Base-by-base conservation (phyloP, 2,329 filamentous ascomycete species). In the Xylaria digitata region DNA sequence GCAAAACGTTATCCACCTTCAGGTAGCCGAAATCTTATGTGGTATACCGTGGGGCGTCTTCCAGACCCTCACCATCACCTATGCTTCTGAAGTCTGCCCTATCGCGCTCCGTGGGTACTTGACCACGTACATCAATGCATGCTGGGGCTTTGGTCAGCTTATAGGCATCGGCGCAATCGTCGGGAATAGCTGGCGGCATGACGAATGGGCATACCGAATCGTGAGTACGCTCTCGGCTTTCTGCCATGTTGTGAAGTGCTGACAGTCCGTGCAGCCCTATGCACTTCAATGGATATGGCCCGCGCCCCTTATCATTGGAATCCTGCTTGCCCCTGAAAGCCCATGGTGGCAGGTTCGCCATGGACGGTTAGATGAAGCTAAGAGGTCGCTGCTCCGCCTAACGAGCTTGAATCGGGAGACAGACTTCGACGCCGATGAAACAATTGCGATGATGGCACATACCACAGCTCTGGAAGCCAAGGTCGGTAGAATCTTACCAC, bases 371-470 rank as follows among this genome's bases (percentile, higher is more conserved):
- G 86, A 88, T 8, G 88, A 92, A 17, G 91, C 91, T 34, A 92
- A 92, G 80, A 80, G 82, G 53, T 82, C 90, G 1, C 83, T 93
- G 21, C 81, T 90, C 55, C 87, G 90, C 3, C 81, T 93, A 21
- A 92, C 90, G 5, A 90, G 85, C 73, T 73, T 83, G 15, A 82
- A 88, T 69, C 82, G 83, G 61, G 89, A 93, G 67, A 90, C 88
- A 0, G 86, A 90, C 67, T 94, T 96, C 73, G 87, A 96, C 74
- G 87, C 91, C 11, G 91, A 96, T 69, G 92, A 96, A 80, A 96
- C 92, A 0, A 84, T 97, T 56, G 90, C 92, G 73, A 96, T 97
- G 92, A 97, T 97, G 92, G 88, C 93, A 1, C 92, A 96, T 76
- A 97, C 93, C 0, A 94, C 92, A 0, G 90, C 91, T 0, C 82